These are phyloP conservation scores for Wickerhamomyces chaumierensis DNA, from an alignment of 805 yeast genomes.

Conservation along the genomic window DNA sequence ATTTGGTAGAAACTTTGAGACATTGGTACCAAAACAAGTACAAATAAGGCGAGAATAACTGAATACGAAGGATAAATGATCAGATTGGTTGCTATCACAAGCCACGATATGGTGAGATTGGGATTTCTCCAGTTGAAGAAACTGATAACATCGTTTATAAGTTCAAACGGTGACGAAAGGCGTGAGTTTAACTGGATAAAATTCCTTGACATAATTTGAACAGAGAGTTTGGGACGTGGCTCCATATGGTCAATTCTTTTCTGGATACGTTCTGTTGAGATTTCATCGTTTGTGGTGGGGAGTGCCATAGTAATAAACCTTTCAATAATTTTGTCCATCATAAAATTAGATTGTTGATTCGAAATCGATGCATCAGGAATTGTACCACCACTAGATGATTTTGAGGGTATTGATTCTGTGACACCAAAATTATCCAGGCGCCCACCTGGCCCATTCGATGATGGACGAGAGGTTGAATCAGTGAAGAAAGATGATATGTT, in stretches of 20 bases:
- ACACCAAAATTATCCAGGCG: no score
- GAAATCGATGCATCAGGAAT: conserved; percentile 2
- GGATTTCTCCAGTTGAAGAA: conserved; percentile 59
- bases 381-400: no score
- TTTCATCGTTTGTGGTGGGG: conserved; percentile 45
- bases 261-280: conserved; percentile 21
- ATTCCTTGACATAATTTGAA: conserved; percentile 60
- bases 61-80: conserved; percentile 50
- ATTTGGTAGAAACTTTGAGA: conserved; percentile 52
- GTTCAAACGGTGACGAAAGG: conserved; percentile 46
- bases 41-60: conserved; percentile 40
- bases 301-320: conserved; percentile 59
- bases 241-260: conserved; percentile 51
- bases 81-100: conserved; percentile 37
- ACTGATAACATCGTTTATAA: conserved; percentile 43
- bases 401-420: no score
- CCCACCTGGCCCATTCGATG: no score
- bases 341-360: not conserved
- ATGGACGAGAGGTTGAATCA: conserved; percentile 1
- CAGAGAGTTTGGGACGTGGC: conserved; percentile 56
- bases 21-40: conserved; percentile 43
- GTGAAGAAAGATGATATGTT: conserved; percentile 7
- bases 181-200: conserved; percentile 53
- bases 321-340: conserved; percentile 55
- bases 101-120: conserved; percentile 44